Conservation (phyloP, 2,329 filamentous ascomycete genomes). For the Mariannaea sp. region DNA sequence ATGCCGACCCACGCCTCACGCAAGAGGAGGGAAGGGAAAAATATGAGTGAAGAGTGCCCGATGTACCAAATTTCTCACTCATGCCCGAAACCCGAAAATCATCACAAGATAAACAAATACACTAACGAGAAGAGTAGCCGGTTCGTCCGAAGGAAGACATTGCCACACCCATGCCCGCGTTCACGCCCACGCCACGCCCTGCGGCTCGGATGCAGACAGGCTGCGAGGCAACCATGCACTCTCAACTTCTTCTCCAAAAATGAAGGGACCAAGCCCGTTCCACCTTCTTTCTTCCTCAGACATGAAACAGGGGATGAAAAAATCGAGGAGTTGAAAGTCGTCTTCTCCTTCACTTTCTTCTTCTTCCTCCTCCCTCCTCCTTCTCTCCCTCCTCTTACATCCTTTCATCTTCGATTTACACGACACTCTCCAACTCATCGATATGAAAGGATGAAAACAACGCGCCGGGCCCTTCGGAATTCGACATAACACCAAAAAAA, state of each 20-base stretch:
- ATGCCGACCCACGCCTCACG: background rate
- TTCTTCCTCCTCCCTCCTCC: no score
- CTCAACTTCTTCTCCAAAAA: background rate
- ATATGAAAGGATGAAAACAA: background rate
- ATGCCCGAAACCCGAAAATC: background rate
- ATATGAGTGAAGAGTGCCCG: background rate
- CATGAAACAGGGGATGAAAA: background rate
- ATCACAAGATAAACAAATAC: background rate
- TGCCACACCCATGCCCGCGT: no score
- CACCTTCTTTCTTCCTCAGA: background rate
- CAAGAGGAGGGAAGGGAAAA: no score
- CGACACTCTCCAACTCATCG: background rate
- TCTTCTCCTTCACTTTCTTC: background rate
- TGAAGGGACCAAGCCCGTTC: background rate
- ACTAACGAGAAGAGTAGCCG: background rate
- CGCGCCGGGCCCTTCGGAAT: background rate
- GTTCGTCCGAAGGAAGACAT: background rate
- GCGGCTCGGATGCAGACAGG: background rate
- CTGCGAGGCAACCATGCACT: background rate
- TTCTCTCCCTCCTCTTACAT: no score
- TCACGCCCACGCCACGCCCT: background rate
- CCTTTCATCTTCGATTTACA: no score
- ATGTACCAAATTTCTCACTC: background rate
- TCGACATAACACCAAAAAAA: constrained; percentile 4
- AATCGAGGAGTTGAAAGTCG: background rate